Evolutionary conservation across 2,329 filamentous ascomycete genomes (phyloP).

Genomic region (Lithohypha guttulata): DNA sequence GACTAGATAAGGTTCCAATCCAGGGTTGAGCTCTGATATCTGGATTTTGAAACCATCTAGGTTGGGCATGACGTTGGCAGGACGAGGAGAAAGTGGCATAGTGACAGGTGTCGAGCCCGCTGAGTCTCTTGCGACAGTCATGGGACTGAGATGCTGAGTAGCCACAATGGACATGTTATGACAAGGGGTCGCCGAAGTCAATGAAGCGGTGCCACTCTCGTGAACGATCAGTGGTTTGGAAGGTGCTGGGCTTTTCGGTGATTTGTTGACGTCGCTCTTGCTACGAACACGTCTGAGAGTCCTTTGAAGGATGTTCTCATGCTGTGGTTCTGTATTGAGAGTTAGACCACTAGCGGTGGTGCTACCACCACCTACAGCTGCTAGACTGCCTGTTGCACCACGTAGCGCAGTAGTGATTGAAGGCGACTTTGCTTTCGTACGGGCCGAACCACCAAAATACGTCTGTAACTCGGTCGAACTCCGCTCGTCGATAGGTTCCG

Average conservation of each 20-base stretch:
- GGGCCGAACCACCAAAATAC: slow-evolving; percentile 28
- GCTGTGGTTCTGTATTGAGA: slow-evolving; percentile 33
- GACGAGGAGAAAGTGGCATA: slow-evolving; percentile 50
- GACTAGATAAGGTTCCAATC: slow-evolving; percentile 55
- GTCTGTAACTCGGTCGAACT: slow-evolving; percentile 20
- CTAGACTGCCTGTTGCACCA: slow-evolving; percentile 36
- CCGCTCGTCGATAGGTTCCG: slow-evolving; percentile 17
- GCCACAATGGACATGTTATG: slow-evolving; percentile 33
- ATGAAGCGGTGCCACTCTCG: slow-evolving; percentile 49
- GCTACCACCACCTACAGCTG: slow-evolving; percentile 40
- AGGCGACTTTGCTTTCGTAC: slow-evolving; percentile 30
- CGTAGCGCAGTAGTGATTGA: slow-evolving; percentile 33
- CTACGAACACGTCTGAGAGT: slow-evolving; percentile 36
- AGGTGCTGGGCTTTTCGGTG: slow-evolving; percentile 29
- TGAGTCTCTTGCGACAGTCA: background rate
- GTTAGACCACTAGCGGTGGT: slow-evolving; percentile 55
- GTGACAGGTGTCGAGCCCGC: slow-evolving; percentile 26
- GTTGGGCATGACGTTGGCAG: slow-evolving; percentile 60
- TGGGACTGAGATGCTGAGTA: background rate
- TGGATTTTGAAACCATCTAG: slow-evolving; percentile 67
- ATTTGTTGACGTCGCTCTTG: slow-evolving; percentile 45
- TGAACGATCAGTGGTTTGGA: slow-evolving; percentile 45
- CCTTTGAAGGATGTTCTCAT: slow-evolving; percentile 1
- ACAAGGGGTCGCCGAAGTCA: slow-evolving; percentile 41
- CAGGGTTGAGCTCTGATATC: slow-evolving; percentile 63